These are phyloP conservation scores for Suhomyces kunorum DNA, from an alignment of 1,139 yeast species.

Conservation along the genomic window DNA sequence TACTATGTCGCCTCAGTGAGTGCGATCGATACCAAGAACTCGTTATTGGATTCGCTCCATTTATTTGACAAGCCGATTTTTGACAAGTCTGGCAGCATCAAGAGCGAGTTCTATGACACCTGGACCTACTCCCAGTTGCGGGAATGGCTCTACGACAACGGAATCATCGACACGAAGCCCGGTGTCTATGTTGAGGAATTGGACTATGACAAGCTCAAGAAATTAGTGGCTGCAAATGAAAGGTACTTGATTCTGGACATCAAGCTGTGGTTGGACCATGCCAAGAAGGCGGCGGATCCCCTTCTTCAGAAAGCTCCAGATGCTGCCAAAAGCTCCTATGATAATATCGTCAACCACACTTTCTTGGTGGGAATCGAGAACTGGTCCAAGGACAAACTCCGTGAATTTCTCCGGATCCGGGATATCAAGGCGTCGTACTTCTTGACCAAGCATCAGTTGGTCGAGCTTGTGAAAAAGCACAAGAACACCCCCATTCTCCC, in stretches of 20 bases:
- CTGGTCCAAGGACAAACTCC: conserved; percentile 52
- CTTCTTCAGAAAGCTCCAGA: conserved; percentile 27
- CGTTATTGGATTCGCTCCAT: conserved; percentile 41
- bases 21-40: conserved; percentile 36
- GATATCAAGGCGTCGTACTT: conserved; percentile 48
- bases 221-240: conserved; percentile 21
- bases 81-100: conserved; percentile 42
- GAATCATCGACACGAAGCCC: conserved; percentile 28
- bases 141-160: conserved; percentile 34
- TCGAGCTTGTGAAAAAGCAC: conserved; percentile 48
- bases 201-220: conserved; percentile 21
- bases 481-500: conserved; percentile 41
- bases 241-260: conserved; percentile 47
- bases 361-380: conserved; percentile 46
- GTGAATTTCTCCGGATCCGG: conserved; percentile 53
- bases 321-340: conserved; percentile 20
- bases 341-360: conserved; percentile 44
- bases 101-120: conserved; percentile 46
- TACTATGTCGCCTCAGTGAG: conserved; percentile 41
- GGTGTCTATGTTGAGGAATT: conserved; percentile 23
- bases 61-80: conserved; percentile 35
- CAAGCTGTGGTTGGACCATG: conserved; percentile 34
- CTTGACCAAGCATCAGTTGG: conserved; percentile 48
- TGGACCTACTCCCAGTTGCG: conserved; percentile 35
- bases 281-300: conserved; percentile 27